Conservation (phyloP, 805 yeast species). For the Candida tallmaniae region DNA sequence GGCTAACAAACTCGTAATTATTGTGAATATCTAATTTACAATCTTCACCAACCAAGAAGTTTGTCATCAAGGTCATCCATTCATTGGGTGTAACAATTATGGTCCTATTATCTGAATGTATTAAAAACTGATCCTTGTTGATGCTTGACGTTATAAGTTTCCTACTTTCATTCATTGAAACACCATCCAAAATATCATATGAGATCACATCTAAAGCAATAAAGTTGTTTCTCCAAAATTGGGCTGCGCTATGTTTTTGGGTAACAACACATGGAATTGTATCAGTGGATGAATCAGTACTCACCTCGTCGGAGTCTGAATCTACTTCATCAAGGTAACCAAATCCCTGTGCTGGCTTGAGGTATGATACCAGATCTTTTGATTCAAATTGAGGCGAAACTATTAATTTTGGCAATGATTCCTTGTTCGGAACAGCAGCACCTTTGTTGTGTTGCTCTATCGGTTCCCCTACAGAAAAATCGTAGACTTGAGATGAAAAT, state of each 20-base stretch:
- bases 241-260: neutral
- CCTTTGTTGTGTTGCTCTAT: neutral
- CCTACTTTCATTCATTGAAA: neutral
- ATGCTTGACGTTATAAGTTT: neutral
- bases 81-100: constrained; percentile 12
- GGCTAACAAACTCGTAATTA: neutral
- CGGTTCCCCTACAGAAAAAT: neutral
- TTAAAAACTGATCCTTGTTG: constrained; percentile 1
- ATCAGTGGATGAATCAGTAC: constrained; percentile 3
- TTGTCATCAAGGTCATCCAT: constrained; percentile 14
- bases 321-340: constrained; percentile 21
- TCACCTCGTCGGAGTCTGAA: constrained; percentile 7
- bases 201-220: constrained; percentile 6
- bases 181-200: constrained; percentile 14
- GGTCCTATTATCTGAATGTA: constrained; percentile 5
- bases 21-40: constrained; percentile 4
- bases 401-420: neutral
- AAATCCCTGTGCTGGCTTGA: constrained; percentile 21
- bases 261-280: neutral
- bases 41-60: constrained; percentile 5
- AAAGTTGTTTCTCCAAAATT: constrained; percentile 13
- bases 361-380: neutral
- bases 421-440: neutral
- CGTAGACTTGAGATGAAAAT: neutral
- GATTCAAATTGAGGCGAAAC: neutral